Evolutionary conservation across 805 yeast genomes (phyloP), one percentile per base, ranked within the genome.

Genomic region (Maudiozyma barnettii): DNA sequence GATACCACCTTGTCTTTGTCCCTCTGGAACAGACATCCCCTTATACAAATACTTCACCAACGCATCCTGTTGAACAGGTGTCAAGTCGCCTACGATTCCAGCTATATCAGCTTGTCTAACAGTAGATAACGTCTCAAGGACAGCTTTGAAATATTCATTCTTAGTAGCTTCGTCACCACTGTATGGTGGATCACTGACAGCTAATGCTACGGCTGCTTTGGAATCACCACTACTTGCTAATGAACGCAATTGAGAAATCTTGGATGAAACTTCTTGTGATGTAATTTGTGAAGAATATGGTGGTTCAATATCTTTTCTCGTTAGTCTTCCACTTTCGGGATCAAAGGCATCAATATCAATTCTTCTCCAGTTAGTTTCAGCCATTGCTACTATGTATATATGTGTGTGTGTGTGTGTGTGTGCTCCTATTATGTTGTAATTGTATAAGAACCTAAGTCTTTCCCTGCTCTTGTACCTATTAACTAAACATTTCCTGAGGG

Each of bases 331-430:
- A 56, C 76, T 77, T 42, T 90, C 96, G 3, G 95, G 85, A 61
- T 90, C 96, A 54, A 80, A 81, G 16, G 88, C 85, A 66, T 93
- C 98, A 46, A 93, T 81, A 65, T 93, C 96, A 57, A 91, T 87
- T 75, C 93, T 81, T 77, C 99, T 84, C 95, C 95, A 85, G 61
- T 83, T n/a, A n/a, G n/a, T n/a, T n/a, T n/a, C 89, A 51, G 50
- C 46, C 59, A 55, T 55, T 3, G 21, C 20, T 35, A n/a, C n/a
- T n/a, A n/a, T n/a, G n/a, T 37, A 33, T 16, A 20, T n/a, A 4
- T 31, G 5, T n/a, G n/a, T n/a, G n/a, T n/a, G n/a, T n/a, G n/a
- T n/a, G n/a, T n/a, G n/a, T n/a, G n/a, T n/a, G n/a, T n/a, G n/a
- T n/a, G n/a, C n/a, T n/a, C 31, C 13, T 14, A 29, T 10, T 29